A percentile compares a stretch with the other conserved stretches of the same genome.
Conservation (phyloP, 306 rosid genomes). For the Calophaca sinica region DNA sequence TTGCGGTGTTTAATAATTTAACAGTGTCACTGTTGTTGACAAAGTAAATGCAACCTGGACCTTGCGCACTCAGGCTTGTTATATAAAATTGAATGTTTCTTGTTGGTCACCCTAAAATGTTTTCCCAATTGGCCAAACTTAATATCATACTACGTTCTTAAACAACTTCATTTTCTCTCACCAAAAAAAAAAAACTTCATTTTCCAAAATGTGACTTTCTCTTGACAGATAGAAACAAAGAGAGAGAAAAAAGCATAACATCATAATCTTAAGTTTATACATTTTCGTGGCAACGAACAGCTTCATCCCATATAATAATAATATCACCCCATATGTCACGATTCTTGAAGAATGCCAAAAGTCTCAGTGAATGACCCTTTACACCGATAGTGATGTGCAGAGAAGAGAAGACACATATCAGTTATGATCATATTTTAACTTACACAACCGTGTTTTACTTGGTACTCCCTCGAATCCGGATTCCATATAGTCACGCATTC, state of each 20-base stretch:
- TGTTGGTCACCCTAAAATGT: too few relatives aligned
- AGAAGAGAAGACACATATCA: conserved; percentile 21
- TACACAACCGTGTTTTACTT: conserved; percentile 34
- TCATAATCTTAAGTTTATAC: conserved; percentile 3
- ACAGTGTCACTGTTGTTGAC: conserved; percentile 33
- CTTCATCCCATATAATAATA: neutral
- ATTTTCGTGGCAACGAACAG: conserved; percentile 20
- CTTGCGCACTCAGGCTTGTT: conserved; percentile 35
- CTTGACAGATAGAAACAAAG: neutral
- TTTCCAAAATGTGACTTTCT: conserved; percentile 30
- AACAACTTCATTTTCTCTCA: too few relatives aligned
- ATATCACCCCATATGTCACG: conserved; percentile 3
- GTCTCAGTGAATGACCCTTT: conserved; percentile 8
- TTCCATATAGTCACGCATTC: too few relatives aligned
- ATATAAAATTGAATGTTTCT: too few relatives aligned
- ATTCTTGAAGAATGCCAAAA: neutral
- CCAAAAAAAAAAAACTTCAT: too few relatives aligned
- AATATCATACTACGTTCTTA: neutral
- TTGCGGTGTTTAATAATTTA: conserved; percentile 8
- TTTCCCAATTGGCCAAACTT: conserved; percentile 43
- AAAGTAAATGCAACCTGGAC: conserved; percentile 33
- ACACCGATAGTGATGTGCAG: conserved; percentile 44
- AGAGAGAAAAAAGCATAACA: neutral
- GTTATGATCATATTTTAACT: neutral
- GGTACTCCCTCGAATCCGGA: too few relatives aligned